Evolutionary conservation across 2,329 filamentous ascomycete genomes (phyloP).

Genomic region (Verticillium tricorpus): DNA sequence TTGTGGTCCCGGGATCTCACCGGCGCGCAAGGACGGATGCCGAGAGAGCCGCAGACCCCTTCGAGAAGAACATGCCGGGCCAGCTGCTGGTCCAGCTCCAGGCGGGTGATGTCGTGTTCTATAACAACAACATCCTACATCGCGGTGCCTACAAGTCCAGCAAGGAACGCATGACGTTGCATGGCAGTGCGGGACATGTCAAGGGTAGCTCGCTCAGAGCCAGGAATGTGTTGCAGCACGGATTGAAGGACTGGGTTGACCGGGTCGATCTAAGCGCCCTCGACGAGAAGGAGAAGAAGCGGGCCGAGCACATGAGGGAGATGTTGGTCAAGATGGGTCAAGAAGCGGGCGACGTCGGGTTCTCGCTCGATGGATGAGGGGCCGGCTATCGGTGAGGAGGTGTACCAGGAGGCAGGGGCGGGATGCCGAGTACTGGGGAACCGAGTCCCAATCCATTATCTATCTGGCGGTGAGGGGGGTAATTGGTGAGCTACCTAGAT

Average conservation of each 20-base stretch:
- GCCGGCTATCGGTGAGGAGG: conserved; percentile 1
- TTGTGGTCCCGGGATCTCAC: conserved; percentile 78
- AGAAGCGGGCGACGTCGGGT: conserved; percentile 59
- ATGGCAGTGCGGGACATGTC: conserved; percentile 65
- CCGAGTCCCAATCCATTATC: background rate
- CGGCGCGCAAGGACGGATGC: conserved; percentile 61
- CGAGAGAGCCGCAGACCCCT: conserved; percentile 66
- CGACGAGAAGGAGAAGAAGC: conserved; percentile 33
- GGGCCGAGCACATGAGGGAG: conserved; percentile 60
- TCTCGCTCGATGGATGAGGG: conserved; percentile 43
- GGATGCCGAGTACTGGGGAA: background rate
- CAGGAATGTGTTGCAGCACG: conserved; percentile 72
- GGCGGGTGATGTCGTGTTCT: conserved; percentile 79
- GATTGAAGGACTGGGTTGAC: conserved; percentile 62
- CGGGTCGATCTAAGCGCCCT: conserved; percentile 50
- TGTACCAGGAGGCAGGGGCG: background rate
- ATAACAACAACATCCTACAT: conserved; percentile 85
- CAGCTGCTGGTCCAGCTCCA: conserved; percentile 63
- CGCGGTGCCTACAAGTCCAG: conserved; percentile 58
- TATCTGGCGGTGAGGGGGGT: background rate
- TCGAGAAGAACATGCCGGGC: conserved; percentile 54
- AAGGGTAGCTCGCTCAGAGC: conserved; percentile 52
- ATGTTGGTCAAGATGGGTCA: conserved; percentile 58
- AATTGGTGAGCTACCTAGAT: background rate
- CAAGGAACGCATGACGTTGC: conserved; percentile 64